phyloP scores from a whole-genome alignment of 148 eudicot genomes.

The Cornus suecica region DNA sequence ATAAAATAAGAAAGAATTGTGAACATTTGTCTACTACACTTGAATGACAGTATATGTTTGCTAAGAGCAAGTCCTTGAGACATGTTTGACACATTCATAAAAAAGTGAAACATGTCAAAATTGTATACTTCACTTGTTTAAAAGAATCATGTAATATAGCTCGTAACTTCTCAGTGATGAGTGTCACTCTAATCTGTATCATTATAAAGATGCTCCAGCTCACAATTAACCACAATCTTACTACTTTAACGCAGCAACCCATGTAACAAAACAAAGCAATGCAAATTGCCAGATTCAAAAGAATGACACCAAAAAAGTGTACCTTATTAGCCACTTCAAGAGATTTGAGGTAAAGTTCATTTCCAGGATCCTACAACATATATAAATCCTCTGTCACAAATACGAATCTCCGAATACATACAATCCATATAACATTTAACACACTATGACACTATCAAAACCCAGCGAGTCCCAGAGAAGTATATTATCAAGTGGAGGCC shows the following conservation, averaged over 20 bases:
- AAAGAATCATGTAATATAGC: not conserved
- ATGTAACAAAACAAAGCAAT: not conserved
- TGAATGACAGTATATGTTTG: too few species aligned
- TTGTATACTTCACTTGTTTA: too few species aligned
- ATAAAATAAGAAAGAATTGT: too few species aligned
- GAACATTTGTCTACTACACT: too few species aligned
- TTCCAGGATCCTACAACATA: conserved; percentile 52
- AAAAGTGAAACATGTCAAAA: not conserved
- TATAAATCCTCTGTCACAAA: not conserved
- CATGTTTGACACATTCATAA: too few species aligned
- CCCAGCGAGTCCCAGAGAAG: not conserved
- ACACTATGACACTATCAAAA: not conserved
- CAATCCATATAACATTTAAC: not conserved
- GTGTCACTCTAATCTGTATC: not conserved
- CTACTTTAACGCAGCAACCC: not conserved
- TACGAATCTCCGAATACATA: not conserved
- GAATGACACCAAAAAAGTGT: conserved; percentile 9
- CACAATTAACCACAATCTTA: not conserved
- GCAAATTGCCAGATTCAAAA: not conserved
- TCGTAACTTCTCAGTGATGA: not conserved
- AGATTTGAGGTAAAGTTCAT: conserved; percentile 60
- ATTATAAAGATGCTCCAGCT: not conserved
- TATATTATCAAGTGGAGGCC: not conserved
- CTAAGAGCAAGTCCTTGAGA: too few species aligned
- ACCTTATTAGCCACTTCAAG: conserved; percentile 61